A percentile compares a stretch with the other conserved stretches of the same genome.
These are phyloP conservation scores for Mortierella hygrophila DNA, from an alignment of 192 early-diverging fungal species.

Conservation along the genomic window DNA sequence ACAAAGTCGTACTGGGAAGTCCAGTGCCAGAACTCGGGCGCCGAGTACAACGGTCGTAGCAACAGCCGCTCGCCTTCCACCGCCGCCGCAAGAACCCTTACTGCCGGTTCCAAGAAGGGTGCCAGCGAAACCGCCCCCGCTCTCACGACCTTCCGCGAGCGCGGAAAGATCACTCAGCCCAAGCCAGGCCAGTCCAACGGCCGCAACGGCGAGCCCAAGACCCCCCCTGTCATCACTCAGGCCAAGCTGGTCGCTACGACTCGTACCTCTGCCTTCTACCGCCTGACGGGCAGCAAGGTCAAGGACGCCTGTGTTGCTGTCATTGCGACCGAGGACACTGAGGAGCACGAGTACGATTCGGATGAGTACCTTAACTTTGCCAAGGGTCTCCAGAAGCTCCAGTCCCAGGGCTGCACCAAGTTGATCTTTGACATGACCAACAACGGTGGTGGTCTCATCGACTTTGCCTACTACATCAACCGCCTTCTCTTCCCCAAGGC, in stretches of 20 bases:
- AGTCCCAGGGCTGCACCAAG: slow-evolving; percentile 36
- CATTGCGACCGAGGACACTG: slow-evolving; percentile 1
- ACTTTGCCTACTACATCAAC: slow-evolving; percentile 50
- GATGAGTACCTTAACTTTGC: slow-evolving; percentile 15
- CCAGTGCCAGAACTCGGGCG: slow-evolving; percentile 11
- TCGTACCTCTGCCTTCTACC: slow-evolving; percentile 19
- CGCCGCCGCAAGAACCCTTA: background rate
- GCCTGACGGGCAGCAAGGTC: slow-evolving; percentile 3
- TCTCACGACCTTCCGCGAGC: slow-evolving; percentile 19
- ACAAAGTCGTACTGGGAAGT: slow-evolving; percentile 35
- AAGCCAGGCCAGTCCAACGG: background rate
- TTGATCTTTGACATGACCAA: slow-evolving; percentile 55
- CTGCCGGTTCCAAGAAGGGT: background rate
- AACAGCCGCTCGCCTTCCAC: slow-evolving; percentile 10
- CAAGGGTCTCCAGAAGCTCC: slow-evolving; percentile 29
- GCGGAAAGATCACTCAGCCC: slow-evolving; percentile 14
- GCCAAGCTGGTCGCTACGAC: slow-evolving; percentile 16
- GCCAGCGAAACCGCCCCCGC: slow-evolving; percentile 9
- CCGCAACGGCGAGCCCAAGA: background rate
- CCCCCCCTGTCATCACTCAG: slow-evolving; percentile 10
- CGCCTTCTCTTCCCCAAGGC: slow-evolving; percentile 42
- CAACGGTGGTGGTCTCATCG: slow-evolving; percentile 50
- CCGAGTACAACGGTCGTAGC: background rate
- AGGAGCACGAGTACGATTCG: background rate
- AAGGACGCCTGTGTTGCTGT: slow-evolving; percentile 39